Base-by-base conservation (phyloP, 1,284 basidiomycete genomes). In the Cronartium quercuum region DNA sequence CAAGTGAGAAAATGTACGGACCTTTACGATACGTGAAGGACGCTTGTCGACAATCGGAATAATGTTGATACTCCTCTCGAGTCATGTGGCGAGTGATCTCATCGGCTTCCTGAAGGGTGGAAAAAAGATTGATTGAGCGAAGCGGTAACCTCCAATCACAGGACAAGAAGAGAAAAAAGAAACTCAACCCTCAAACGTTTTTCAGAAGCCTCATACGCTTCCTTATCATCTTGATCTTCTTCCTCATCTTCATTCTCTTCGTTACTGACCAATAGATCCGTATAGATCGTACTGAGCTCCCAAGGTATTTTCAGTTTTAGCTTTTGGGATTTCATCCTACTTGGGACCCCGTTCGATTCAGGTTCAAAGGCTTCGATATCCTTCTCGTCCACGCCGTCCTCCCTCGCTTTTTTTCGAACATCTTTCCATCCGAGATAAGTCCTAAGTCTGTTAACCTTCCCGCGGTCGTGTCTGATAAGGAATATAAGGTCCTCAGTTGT, bases 391-490 rank as follows among this genome's bases (percentile, higher is more conserved):
- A 68, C 76, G 24, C 66, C 68, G 12, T 63, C 69, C 58, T 76
- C 66, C 21, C 61, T 96, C 6, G 93, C 93, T 78, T 93, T 91
- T 80, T 96, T 96, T 18, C 95, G 87, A 6, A 98, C 94, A 78
- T 97, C 95, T 81, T 96, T 97, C 94, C 95, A 98, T 0, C 91
- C 91, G n/a, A 98, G 86, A 80, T 97, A 98, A 10, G 92, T 96
- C 35, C 92, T 84, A 21, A 98, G 84, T 34, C 95, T 86, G 82
- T 97, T 96, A 76, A 98, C 92, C 82, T 97, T 96, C 24, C 90
- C 91, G 76, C 92, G 85, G 82, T 98, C 95, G 80, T 96, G 91
- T 9, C 95, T 89, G 80, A 98, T 94, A 78, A 97, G 88, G 79
- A 97, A 98, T 78, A 98, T 93, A 75, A 98, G 88, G 82, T 98